phyloP scores from a whole-genome alignment of 371 early-diverging fungal species.

The Sporodiniella umbellata region DNA sequence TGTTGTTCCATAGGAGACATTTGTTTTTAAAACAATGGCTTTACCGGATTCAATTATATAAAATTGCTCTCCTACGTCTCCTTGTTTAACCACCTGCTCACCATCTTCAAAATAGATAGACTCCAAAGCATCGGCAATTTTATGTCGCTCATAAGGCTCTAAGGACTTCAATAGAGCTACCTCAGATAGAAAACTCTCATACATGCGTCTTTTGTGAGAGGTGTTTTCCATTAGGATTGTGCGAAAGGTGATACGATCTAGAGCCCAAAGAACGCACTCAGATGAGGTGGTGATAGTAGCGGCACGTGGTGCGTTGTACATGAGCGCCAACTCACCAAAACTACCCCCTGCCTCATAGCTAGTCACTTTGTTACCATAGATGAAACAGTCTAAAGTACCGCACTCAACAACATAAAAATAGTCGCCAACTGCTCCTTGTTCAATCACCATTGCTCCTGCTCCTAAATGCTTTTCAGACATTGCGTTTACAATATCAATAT shows the following conservation, averaged over 20 bases:
- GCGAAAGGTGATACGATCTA: conserved; percentile 78
- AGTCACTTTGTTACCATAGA: conserved; percentile 52
- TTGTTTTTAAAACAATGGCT: conserved; percentile 43
- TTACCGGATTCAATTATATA: conserved; percentile 87
- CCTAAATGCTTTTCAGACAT: conserved; percentile 75
- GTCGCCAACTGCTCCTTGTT: conserved; percentile 93
- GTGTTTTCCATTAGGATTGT: conserved; percentile 77
- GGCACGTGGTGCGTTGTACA: conserved; percentile 89
- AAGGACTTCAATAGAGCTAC: conserved; percentile 63
- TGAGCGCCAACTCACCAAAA: conserved; percentile 88
- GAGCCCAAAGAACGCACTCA: conserved; percentile 73
- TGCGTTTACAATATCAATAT: conserved; percentile 88
- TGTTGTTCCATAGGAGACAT: conserved; percentile 62
- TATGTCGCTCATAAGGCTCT: conserved; percentile 71
- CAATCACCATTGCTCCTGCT: conserved; percentile 76
- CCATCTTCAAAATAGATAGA: conserved; percentile 64
- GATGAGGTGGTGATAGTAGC: conserved; percentile 77
- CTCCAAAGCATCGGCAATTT: conserved; percentile 81
- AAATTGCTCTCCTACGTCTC: conserved; percentile 62
- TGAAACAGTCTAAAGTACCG: conserved; percentile 89
- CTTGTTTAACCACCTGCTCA: conserved; percentile 67
- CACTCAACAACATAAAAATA: conserved; percentile 94
- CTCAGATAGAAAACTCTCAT: conserved; percentile 73
- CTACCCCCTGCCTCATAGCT: conserved; percentile 66
- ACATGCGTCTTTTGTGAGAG: conserved; percentile 67